These are phyloP conservation scores for Digitaria exilis DNA, from an alignment of 202 grass and related monocot species.

Conservation along the genomic window DNA sequence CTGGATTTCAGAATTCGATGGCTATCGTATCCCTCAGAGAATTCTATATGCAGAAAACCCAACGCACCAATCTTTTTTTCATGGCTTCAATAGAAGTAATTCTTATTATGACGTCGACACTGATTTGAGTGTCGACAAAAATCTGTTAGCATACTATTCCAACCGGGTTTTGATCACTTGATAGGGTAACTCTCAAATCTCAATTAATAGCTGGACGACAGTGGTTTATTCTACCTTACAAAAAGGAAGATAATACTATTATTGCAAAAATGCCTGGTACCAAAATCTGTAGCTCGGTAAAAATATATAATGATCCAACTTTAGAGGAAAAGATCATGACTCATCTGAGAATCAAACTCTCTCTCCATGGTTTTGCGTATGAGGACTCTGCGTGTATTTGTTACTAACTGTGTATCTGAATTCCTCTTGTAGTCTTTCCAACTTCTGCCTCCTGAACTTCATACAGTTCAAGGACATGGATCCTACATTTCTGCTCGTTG, in stretches of 20 bases:
- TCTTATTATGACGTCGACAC: neutral
- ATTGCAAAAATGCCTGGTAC: neutral
- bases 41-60: conserved; percentile 12
- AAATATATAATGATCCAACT: neutral
- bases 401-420: no score
- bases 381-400: neutral
- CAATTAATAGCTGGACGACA: conserved; percentile 6
- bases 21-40: conserved; percentile 22
- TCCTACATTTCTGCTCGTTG: neutral
- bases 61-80: no score
- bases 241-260: conserved; percentile 9
- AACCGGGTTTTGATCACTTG: neutral
- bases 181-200: neutral
- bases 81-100: neutral
- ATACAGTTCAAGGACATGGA: conserved; percentile 2
- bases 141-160: neutral
- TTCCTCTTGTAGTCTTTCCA: neutral
- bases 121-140: conserved; percentile 10
- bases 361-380: neutral
- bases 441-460: neutral
- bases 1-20: conserved; percentile 6
- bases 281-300: neutral
- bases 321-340: conserved; percentile 19
- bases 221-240: neutral
- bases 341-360: conserved; percentile 1